phyloP scores from a whole-genome alignment of 2,329 filamentous ascomycete genomes.

The Aschersonia sp. region DNA sequence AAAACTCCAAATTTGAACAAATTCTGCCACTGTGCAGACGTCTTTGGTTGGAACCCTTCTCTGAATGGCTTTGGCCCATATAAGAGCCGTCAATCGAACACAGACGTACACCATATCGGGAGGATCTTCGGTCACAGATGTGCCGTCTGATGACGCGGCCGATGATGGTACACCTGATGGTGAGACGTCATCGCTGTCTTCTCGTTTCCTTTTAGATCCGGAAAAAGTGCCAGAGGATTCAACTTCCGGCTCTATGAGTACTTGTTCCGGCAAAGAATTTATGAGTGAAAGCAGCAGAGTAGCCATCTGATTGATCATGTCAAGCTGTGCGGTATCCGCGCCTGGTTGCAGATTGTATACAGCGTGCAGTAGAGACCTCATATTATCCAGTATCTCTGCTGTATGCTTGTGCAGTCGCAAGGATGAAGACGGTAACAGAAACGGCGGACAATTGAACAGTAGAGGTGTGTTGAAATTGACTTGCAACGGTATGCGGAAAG shows the following conservation, averaged over 20 bases:
- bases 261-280: slow-evolving; percentile 14
- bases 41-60: slow-evolving; percentile 24
- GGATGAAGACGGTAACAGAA: slow-evolving; percentile 23
- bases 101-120: slow-evolving; percentile 31
- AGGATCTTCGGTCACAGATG: slow-evolving; percentile 6
- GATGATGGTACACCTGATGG: slow-evolving; percentile 2
- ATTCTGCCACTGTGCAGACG: slow-evolving; percentile 23
- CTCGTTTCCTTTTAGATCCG: slow-evolving; percentile 6
- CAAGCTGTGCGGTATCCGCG: slow-evolving; percentile 19
- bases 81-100: slow-evolving; percentile 28
- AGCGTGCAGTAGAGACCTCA: slow-evolving; percentile 29
- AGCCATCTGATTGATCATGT: slow-evolving; percentile 23
- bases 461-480: slow-evolving; percentile 33
- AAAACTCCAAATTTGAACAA: slow-evolving; percentile 28
- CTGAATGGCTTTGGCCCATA: slow-evolving; percentile 32
- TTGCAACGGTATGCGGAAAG: slow-evolving; percentile 22
- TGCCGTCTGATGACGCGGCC: not conserved
- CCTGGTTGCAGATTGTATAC: slow-evolving; percentile 23
- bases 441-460: slow-evolving; percentile 24
- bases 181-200: slow-evolving; percentile 1
- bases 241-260: slow-evolving; percentile 5
- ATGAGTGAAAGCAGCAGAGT: slow-evolving; percentile 25
- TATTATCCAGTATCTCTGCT: slow-evolving; percentile 35
- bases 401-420: slow-evolving; percentile 30
- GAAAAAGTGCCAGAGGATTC: not conserved